Evolutionary conservation across 2,329 filamentous ascomycete genomes (phyloP).

Genomic region (Penicillium occitanis): DNA sequence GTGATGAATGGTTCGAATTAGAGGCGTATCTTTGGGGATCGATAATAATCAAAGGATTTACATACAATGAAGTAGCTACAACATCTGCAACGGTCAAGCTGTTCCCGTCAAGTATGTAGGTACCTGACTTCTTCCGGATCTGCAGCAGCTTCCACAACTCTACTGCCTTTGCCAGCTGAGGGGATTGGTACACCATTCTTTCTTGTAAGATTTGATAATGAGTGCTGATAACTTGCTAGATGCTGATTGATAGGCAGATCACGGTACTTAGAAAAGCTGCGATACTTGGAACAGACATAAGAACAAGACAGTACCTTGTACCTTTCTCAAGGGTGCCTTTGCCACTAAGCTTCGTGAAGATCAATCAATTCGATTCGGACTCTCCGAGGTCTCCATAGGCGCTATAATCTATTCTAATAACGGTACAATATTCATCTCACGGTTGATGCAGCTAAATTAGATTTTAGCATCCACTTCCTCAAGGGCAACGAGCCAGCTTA

Average conservation of each 20-base stretch:
- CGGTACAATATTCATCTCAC: not conserved
- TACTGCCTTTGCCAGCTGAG: not conserved
- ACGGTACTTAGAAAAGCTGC: not conserved
- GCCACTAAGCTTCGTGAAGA: not conserved
- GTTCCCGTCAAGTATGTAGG: not conserved
- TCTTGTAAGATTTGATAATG: not conserved
- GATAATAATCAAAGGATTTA: not conserved
- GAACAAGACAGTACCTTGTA: not conserved
- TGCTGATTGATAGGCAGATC: not conserved
- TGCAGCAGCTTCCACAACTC: not conserved
- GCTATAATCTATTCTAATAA: not conserved
- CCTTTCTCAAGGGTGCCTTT: not conserved
- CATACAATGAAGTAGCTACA: conserved; percentile 1
- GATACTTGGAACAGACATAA: not conserved
- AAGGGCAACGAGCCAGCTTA: too few species aligned
- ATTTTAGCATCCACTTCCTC: not conserved
- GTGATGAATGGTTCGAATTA: not conserved
- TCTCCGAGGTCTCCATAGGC: not conserved
- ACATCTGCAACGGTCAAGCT: conserved; percentile 8
- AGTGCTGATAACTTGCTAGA: not conserved
- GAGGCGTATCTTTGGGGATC: not conserved
- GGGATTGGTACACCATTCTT: not conserved
- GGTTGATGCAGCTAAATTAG: not conserved
- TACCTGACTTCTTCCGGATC: not conserved
- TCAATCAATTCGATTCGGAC: not conserved